Base-by-base conservation (phyloP, 1,139 yeast genomes). In the Blastobotrys proliferans region DNA sequence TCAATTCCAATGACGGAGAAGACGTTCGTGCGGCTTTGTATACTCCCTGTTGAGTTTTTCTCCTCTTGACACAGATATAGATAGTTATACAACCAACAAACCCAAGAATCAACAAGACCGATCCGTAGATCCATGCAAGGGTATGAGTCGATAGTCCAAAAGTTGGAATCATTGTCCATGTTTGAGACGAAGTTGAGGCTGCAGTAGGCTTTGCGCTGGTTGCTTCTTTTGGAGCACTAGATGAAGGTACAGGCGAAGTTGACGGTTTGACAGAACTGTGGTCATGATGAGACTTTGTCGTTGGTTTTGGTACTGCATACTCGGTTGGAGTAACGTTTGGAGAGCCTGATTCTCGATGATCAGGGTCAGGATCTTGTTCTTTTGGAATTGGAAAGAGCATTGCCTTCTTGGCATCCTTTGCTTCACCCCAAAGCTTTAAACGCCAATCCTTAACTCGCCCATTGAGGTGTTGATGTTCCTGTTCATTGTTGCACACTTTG, bases 341-440 rank as follows among this genome's bases (percentile, higher is more conserved):
- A 10, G 37, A 44, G 13, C 35, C 27, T 11, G 46, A 27, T 3
- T 35, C 27, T 13, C 41, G 40, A 14, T 48, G 49, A 14, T 45
- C 43, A 4, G 51, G 45, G 18, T 47, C 48, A 1, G 46, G 44
- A 27, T 53, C 48, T 4, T 41, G 47, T 25, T 49, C 48, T 8
- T 49, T 51, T 3, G 48, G 47, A 29, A 52, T 51, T 6, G 59
- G 57, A 6, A 69, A 60, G 18, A 69, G 68, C 43, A 62, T 75
- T 0, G 85, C 88, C 58, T 77, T 76, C 1, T 70, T 61, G 1
- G 80, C 75, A 61, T 85, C 88, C 32, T 69, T 71, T 13, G 81
- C 69, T 60, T 82, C 94, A 17, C 98, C 98, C 71, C 86, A 94
- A 9, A 90, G 67, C 43, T 80, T 76, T 57, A 92, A 63, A 59